Evolutionary conservation across 345 rosid species (phyloP), one percentile per base, ranked within the genome.

Genomic region (Eucalyptus victrix): DNA sequence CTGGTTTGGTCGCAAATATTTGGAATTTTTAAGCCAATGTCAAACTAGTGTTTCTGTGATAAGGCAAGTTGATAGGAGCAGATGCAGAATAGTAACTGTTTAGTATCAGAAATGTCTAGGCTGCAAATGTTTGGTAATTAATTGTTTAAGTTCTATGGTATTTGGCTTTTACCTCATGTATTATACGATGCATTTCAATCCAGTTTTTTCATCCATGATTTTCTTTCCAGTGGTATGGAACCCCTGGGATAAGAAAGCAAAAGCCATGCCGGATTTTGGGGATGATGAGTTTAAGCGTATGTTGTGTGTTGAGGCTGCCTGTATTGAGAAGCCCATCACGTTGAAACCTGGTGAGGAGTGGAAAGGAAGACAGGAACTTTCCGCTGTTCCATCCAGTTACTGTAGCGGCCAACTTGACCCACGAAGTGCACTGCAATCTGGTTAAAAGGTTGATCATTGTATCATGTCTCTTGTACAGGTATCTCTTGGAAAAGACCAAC

Each of bases 371-470:
- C 92, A 91, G 89, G 95, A 94, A 89, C 89, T 94, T 4, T 94
- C 94, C 6, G 90, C 94, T 47, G 95, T 94, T 90, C 96, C 95
- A 34, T 94, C 94, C 80, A 94, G 95, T 90, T 94, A 93, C 87
- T 94, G 95, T 87, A 94, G 96, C 32, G 96, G 95, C 23, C 96
- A 94, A 86, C 94, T 94, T 86, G 95, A 93, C 89, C 96, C 96
- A 12, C 88, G 28, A 85, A 93, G 89, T 50, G 93, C 93, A 42
- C 89, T 94, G 44, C 90, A 76, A 40, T 86, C 40, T 91, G 89
- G 90, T 88, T 90, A 87, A 81, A 81, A 37, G 90, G 87, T 65
- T 67, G 85, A 49, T 60, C 65, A 87, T 23, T 13, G 28, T 90
- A 83, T 54, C 88, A 87, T 87, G 49, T 76, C 89, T 80, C 53